Base-by-base conservation (phyloP, 208 protist species). In the Trypanosoma lewisi region DNA sequence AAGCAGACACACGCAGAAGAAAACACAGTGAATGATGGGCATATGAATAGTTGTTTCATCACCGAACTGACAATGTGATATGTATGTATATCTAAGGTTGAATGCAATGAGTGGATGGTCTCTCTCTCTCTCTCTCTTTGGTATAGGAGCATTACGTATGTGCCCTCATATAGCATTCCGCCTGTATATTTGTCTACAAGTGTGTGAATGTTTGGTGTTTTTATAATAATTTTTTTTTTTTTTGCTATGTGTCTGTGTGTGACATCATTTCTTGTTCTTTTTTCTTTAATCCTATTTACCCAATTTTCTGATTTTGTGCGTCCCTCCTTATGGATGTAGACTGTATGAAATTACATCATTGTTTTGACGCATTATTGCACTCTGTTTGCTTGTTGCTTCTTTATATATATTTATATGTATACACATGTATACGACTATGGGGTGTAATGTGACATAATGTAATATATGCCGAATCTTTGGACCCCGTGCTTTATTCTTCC, bases 31-130 rank as follows among this genome's bases (percentile, higher is more conserved):
- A 19, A 7, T 7, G 28, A 54, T 7, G 7, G 2, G 33, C 30
- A 23, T 5, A 4, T 21, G 6, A 21, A n/a, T 17, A 31, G 34
- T n/a, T 64, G 45, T 48, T 64, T 64, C 34, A 47, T 64, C 19
- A 64, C 59, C 7, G 59, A 47, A 14, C 14, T 55, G 5, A 14
- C 17, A 48, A n/a, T 48, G n/a, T 48, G 21, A 51, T 51, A 51
- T 51, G 12, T 51, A 51, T 28, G 2, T 51, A 8, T 51, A 27
- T 51, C 23, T 51, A n/a, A n/a, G n/a, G n/a, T n/a, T n/a, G n/a
- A n/a, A n/a, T n/a, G n/a, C n/a, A n/a, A n/a, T n/a, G n/a, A n/a
- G n/a, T n/a, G n/a, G n/a, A n/a, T n/a, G n/a, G n/a, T n/a, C n/a
- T n/a, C n/a, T n/a, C n/a, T n/a, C n/a, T n/a, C n/a, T n/a, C n/a